Base-by-base conservation (phyloP, 2,329 filamentous ascomycete species). In the Beauveria australis region DNA sequence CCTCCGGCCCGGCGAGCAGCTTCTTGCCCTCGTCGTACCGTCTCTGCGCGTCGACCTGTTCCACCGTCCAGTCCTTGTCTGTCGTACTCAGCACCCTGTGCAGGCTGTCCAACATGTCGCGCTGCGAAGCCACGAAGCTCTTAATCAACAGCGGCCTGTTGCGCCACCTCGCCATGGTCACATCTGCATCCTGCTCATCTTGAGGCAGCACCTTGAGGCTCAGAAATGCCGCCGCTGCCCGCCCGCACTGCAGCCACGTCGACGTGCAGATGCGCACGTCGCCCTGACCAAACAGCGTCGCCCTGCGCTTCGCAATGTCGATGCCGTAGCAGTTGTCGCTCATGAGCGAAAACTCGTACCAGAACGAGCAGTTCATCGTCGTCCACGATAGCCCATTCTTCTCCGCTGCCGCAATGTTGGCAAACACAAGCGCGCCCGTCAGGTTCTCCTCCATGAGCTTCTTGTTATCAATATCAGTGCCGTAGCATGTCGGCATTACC, bases 101-200 rank as follows among this genome's bases (percentile, higher is more conserved):
- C 14, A 86, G 71, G n/a, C 79, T 80, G 44, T 81, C 79, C 59
- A 89, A 77, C 75, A 89, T 89, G 10, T 89, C 86, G 12, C 78
- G 76, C 70, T 90, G 87, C 62, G 72, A 83, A 62, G 85, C 65
- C 12, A 73, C 69, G 72, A 88, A 89, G 63, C 81, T 85, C 8
- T 75, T 76, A 12, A 86, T 65, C 65, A 78, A 82, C 1, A 87
- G 67, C 0, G 66, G 64, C 54, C 77, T 76, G 69, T 86, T 83
- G 3, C 22, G 71, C 64, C 66, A 76, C 63, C 52, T 74, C 66
- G 37, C 83, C 0, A 78, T 65, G 0, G 63, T 69, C 1, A 70
- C 44, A 69, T 79, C 67, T 48, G 52, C 61, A 62, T 73, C 71
- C 5, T 64, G 63, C 58, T 71, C 19, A 66, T 64, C 76, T 68